Conservation (phyloP, 2,329 filamentous ascomycete species). For the Didymella segeticola region DNA sequence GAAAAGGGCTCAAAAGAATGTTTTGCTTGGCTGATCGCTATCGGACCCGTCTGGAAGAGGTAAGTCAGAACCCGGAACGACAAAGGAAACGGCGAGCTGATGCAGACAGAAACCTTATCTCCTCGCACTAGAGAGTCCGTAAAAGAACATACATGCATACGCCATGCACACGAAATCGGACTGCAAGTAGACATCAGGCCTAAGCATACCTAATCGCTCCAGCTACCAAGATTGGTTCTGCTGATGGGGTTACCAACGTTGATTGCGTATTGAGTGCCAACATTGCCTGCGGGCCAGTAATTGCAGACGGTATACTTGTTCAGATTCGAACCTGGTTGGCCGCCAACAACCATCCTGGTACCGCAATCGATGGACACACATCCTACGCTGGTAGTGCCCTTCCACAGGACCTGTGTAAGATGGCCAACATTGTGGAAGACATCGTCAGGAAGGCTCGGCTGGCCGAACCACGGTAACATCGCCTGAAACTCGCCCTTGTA, state of each 20-base stretch:
- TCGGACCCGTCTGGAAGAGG: not conserved
- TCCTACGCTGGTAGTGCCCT: constrained; percentile 46
- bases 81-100: not conserved
- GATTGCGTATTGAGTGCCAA: constrained; percentile 58
- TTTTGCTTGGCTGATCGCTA: not conserved
- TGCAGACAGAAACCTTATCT: not conserved
- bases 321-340: constrained; percentile 23
- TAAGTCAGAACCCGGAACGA: not conserved
- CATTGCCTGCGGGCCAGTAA: constrained; percentile 74
- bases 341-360: constrained; percentile 32
- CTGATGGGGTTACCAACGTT: constrained; percentile 57
- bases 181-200: constrained; percentile 6
- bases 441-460: constrained; percentile 59
- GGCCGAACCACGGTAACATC: constrained; percentile 65
- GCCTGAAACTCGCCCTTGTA: constrained; percentile 80
- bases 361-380: constrained; percentile 45
- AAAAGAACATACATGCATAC: constrained; percentile 3
- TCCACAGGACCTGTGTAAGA: constrained; percentile 50
- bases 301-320: constrained; percentile 77
- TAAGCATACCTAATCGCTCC: constrained; percentile 34
- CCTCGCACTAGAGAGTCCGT: not conserved
- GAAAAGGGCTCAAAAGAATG: not conserved
- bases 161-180: not conserved
- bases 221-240: constrained; percentile 30
- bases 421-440: constrained; percentile 44